phyloP scores from a whole-genome alignment of 148 eudicot species.

The Vaccinium corymbosum region DNA sequence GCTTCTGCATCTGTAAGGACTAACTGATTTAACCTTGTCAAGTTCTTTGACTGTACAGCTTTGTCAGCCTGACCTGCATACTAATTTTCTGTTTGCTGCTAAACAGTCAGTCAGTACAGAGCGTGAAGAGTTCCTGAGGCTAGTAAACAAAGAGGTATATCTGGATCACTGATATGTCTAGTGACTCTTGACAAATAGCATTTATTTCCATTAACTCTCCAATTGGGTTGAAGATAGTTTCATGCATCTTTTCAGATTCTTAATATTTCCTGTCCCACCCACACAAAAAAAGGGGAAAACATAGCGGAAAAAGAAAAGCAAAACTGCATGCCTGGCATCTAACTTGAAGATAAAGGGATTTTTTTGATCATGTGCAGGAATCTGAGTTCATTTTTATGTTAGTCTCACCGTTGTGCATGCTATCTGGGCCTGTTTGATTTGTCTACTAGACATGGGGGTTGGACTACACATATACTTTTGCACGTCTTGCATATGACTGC shows the following conservation, averaged over 20 bases:
- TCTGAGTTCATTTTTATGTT: neutral
- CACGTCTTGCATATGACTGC: neutral
- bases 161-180: neutral
- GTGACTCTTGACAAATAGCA: neutral
- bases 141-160: constrained; percentile 83
- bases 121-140: constrained; percentile 88
- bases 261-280: neutral
- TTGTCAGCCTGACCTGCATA: neutral
- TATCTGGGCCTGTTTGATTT: no score
- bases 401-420: neutral
- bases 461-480: neutral
- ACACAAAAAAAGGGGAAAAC: neutral
- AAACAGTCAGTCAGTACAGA: constrained; percentile 82
- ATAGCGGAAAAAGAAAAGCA: neutral
- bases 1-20: constrained; percentile 90
- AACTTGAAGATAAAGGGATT: neutral
- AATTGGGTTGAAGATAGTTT: neutral
- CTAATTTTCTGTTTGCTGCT: constrained; percentile 19
- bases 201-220: neutral
- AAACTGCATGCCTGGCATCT: neutral
- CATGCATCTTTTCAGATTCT: neutral
- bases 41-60: neutral
- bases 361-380: neutral
- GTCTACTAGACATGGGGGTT: neutral
- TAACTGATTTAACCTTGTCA: neutral